phyloP scores from a whole-genome alignment of 306 rosid genomes.

The Benincasa hispida region DNA sequence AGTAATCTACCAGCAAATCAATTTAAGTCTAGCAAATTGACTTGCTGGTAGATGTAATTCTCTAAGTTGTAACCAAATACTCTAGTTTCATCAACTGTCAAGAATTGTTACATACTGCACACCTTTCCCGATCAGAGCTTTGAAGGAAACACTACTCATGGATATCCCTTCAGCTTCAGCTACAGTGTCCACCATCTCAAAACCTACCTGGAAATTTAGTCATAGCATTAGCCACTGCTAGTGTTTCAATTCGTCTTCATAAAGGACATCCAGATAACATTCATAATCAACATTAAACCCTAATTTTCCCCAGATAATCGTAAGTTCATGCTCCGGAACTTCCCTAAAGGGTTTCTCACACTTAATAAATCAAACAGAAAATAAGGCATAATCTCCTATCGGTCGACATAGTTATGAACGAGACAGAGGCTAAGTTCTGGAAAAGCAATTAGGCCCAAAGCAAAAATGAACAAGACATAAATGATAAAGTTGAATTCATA shows the following conservation, averaged over 20 bases:
- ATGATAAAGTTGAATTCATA: neutral
- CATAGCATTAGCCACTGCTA: neutral
- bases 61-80: neutral
- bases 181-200: conserved; percentile 81
- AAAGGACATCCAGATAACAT: neutral
- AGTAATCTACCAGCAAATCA: neutral
- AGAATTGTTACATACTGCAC: neutral
- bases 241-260: neutral
- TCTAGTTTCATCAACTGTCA: neutral
- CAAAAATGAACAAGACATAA: neutral
- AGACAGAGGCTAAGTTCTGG: neutral
- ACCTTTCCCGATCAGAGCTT: conserved; percentile 84
- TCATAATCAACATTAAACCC: neutral
- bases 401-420: too few species aligned
- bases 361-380: neutral
- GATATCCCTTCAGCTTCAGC: conserved; percentile 88
- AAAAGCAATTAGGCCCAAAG: neutral
- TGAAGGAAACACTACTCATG: conserved; percentile 57
- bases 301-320: neutral
- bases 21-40: neutral
- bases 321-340: neutral
- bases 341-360: neutral
- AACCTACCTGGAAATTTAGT: conserved; percentile 59
- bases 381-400: neutral
- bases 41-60: neutral